Percentiles rank a stretch among this genome's conserved stretches.
These are phyloP conservation scores for Hygrophoropsis aurantiaca DNA, from an alignment of 768 basidiomycete genomes.

Conservation along the genomic window DNA sequence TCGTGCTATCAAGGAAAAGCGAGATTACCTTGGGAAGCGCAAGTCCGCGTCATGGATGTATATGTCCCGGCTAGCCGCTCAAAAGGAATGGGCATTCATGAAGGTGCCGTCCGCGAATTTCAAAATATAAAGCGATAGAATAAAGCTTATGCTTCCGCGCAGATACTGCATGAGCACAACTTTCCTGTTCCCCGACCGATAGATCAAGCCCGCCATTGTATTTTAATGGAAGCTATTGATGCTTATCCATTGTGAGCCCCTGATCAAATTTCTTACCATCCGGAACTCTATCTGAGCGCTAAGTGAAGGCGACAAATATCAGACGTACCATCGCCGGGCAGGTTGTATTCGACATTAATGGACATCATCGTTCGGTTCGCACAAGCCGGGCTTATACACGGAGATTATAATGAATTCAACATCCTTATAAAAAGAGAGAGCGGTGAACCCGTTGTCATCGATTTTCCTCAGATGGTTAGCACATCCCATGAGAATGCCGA, in stretches of 20 bases:
- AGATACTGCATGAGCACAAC: constrained; percentile 89
- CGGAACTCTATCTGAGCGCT: constrained; percentile 3
- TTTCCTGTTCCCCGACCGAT: constrained; percentile 94
- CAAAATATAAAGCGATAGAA: neutral
- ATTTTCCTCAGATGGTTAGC: constrained; percentile 99
- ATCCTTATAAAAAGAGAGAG: constrained; percentile 83
- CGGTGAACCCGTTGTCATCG: constrained; percentile 86
- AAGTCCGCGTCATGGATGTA: constrained; percentile 99
- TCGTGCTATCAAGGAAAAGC: constrained; percentile 92
- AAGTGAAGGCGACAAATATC: constrained; percentile 77
- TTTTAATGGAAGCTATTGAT: constrained; percentile 96
- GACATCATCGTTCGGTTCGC: constrained; percentile 95
- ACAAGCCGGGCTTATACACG: constrained; percentile 92
- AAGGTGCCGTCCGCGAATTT: constrained; percentile 53
- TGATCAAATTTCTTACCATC: neutral
- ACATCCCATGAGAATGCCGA: constrained; percentile 96
- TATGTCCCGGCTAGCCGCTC: constrained; percentile 93
- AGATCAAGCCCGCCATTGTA: constrained; percentile 92
- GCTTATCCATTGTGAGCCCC: constrained; percentile 84
- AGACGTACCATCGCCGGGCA: constrained; percentile 81
- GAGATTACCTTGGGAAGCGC: constrained; percentile 94
- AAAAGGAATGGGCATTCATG: constrained; percentile 99
- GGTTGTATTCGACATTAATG: constrained; percentile 90
- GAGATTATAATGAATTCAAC: constrained; percentile 99
- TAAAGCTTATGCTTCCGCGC: constrained; percentile 1